These are phyloP conservation scores for Gossypium stocksii DNA, from an alignment of 345 rosid species.

Conservation along the genomic window DNA sequence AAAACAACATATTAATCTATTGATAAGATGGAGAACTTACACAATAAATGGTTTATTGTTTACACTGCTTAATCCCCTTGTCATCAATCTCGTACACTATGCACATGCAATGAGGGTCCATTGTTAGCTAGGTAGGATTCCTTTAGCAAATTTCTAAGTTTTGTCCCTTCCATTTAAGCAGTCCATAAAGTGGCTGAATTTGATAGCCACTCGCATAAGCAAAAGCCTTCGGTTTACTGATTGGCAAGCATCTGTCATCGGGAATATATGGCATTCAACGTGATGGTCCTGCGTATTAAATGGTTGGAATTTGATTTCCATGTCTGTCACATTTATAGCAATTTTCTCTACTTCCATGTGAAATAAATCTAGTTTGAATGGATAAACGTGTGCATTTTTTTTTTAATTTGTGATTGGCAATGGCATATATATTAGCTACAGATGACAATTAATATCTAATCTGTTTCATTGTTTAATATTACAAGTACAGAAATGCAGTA, in stretches of 20 bases:
- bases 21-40: not conserved
- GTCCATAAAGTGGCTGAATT: not conserved
- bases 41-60: not conserved
- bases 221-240: not conserved
- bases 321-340: not conserved
- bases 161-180: not conserved
- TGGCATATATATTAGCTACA: too few species aligned
- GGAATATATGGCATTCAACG: not conserved
- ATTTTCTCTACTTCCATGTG: too few species aligned
- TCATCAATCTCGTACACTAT: not conserved
- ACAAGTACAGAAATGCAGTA: too few species aligned
- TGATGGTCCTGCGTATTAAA: not conserved
- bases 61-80: not conserved
- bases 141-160: not conserved
- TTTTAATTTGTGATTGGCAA: too few species aligned
- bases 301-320: not conserved
- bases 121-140: not conserved
- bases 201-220: not conserved
- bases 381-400: too few species aligned
- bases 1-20: not conserved
- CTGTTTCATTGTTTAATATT: too few species aligned
- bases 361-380: too few species aligned
- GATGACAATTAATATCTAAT: too few species aligned
- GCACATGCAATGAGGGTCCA: slow-evolving; percentile 11
- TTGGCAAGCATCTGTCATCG: not conserved